Evolutionary conservation across 768 basidiomycete species (phyloP).

Genomic region (Tylopilus sp.): DNA sequence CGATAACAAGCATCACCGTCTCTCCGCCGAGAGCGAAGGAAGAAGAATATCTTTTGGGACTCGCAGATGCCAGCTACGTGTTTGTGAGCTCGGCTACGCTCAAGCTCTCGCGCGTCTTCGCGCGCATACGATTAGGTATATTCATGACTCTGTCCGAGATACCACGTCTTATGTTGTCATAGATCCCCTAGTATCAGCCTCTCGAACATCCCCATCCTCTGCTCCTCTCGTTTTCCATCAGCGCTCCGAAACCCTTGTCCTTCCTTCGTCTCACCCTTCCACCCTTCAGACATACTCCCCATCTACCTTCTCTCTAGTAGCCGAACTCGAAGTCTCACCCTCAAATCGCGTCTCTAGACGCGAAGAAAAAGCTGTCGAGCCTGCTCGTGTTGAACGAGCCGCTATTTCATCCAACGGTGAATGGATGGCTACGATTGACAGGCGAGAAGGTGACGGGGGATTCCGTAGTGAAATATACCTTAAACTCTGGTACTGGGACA

Average conservation of each 20-base stretch:
- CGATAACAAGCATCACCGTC: constrained; percentile 69
- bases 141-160: constrained; percentile 18
- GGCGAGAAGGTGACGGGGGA: constrained; percentile 60
- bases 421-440: constrained; percentile 93
- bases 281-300: constrained; percentile 92
- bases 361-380: constrained; percentile 74
- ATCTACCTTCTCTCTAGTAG: constrained; percentile 60
- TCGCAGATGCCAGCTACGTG: constrained; percentile 77
- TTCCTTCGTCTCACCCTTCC: constrained; percentile 93
- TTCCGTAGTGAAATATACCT: constrained; percentile 72
- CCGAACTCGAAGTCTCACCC: constrained; percentile 90
- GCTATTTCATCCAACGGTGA: constrained; percentile 64
- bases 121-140: constrained; percentile 78
- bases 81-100: constrained; percentile 73
- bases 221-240: constrained; percentile 77
- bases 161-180: constrained; percentile 2
- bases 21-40: constrained; percentile 48
- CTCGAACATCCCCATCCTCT: constrained; percentile 35
- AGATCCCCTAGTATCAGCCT: constrained; percentile 36
- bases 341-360: constrained; percentile 86
- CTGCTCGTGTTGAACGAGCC: constrained; percentile 68
- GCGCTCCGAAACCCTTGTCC: constrained; percentile 68
- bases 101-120: constrained; percentile 67
- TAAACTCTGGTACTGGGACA: constrained; percentile 90
- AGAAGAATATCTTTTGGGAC: constrained; percentile 84